Evolutionary conservation across 768 basidiomycete species (phyloP).

Genomic region (Psilocybe cyanescens): DNA sequence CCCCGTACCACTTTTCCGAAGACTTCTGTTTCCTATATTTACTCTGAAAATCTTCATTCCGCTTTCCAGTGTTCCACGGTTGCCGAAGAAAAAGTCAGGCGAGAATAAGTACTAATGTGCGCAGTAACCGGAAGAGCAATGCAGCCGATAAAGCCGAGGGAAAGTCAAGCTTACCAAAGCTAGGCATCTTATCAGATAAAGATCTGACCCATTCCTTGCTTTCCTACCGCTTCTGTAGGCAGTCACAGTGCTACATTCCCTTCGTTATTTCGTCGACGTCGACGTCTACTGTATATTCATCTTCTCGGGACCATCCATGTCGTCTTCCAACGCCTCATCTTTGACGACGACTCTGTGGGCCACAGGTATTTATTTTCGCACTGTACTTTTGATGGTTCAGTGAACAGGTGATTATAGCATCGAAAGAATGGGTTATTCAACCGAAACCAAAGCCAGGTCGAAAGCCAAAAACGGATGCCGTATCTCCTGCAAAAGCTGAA

Average conservation of each 20-base stretch:
- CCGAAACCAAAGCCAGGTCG: conserved; percentile 87
- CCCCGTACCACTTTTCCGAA: neutral
- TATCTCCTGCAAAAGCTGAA: conserved; percentile 40
- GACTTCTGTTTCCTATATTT: neutral
- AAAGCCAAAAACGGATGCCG: conserved; percentile 79
- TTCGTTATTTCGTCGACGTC: neutral
- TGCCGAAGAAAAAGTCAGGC: neutral
- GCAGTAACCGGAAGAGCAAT: conserved; percentile 20
- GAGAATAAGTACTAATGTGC: neutral
- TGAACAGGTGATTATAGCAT: conserved; percentile 48
- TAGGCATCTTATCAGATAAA: conserved; percentile 58
- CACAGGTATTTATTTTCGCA: conserved; percentile 51
- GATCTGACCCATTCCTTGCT: conserved; percentile 17
- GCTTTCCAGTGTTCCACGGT: too few species aligned
- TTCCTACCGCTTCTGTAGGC: conserved; percentile 21
- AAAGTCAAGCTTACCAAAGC: conserved; percentile 5
- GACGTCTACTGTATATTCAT: neutral
- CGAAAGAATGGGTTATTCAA: conserved; percentile 89
- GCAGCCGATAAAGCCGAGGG: conserved; percentile 30
- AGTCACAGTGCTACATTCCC: conserved; percentile 9
- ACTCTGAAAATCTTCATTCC: too few species aligned
- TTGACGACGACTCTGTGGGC: conserved; percentile 74
- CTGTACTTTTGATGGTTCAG: conserved; percentile 10
- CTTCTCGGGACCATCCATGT: conserved; percentile 16
- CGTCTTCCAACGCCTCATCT: conserved; percentile 26